Evolutionary conservation across 2,329 filamentous ascomycete genomes (phyloP).

Genomic region (Didymella pomorum): DNA sequence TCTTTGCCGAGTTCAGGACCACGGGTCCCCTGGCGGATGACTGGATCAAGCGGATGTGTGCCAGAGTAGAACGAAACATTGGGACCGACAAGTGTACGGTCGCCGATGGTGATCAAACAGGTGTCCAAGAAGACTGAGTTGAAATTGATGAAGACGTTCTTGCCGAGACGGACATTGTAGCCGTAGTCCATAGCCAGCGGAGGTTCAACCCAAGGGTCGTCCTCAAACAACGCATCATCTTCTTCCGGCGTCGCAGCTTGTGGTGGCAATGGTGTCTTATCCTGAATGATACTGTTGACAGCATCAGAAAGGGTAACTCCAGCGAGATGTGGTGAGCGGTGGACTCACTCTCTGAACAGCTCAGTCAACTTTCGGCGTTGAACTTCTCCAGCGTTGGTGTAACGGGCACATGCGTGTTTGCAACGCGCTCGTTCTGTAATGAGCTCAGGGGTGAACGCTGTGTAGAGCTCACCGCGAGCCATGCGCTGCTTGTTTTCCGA

Average conservation of each 20-base stretch:
- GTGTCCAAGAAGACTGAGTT: conserved; percentile 81
- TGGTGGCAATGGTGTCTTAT: conserved; percentile 70
- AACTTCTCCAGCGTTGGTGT: conserved; percentile 69
- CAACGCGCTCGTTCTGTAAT: conserved; percentile 70
- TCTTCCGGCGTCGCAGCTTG: conserved; percentile 64
- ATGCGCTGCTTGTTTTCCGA: conserved; percentile 59
- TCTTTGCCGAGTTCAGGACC: conserved; percentile 79
- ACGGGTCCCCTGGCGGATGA: conserved; percentile 73
- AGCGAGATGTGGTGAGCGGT: neutral
- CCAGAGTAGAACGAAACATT: conserved; percentile 79
- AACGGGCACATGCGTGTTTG: conserved; percentile 66
- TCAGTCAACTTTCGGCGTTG: conserved; percentile 69
- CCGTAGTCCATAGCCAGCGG: conserved; percentile 81
- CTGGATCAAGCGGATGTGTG: conserved; percentile 79
- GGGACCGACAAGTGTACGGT: conserved; percentile 79
- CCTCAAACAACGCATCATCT: conserved; percentile 70
- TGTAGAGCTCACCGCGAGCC: conserved; percentile 74
- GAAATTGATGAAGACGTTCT: conserved; percentile 77
- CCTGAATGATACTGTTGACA: conserved; percentile 65
- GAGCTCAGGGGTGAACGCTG: conserved; percentile 75
- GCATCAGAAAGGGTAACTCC: conserved; percentile 21
- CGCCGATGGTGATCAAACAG: conserved; percentile 75
- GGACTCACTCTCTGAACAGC: conserved; percentile 74
- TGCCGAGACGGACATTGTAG: conserved; percentile 73
- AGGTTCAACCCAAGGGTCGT: conserved; percentile 73